A percentile compares a stretch with the other conserved stretches of the same genome.
Conservation (phyloP, 495 filamentous ascomycete species). For the Aspergillus wentii region DNA sequence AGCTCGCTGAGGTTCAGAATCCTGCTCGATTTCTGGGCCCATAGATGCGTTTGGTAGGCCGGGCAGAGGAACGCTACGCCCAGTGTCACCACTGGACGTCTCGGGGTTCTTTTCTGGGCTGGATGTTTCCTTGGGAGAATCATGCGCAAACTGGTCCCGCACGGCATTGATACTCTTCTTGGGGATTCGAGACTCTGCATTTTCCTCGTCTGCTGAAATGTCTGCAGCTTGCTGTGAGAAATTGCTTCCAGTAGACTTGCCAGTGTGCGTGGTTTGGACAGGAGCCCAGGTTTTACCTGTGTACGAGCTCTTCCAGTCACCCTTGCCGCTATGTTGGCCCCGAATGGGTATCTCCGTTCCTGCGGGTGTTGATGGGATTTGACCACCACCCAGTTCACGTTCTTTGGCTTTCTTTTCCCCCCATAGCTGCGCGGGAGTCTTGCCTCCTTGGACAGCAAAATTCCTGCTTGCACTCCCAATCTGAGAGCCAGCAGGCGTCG, state of each 20-base stretch:
- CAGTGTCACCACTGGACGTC: slow-evolving; percentile 56
- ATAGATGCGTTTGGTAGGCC: slow-evolving; percentile 59
- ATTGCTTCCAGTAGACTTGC: slow-evolving; percentile 54
- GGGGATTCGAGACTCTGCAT: slow-evolving; percentile 45
- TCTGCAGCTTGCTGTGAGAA: slow-evolving; percentile 55
- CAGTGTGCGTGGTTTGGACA: slow-evolving; percentile 66
- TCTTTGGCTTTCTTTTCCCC: slow-evolving; percentile 91
- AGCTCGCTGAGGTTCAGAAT: slow-evolving; percentile 39
- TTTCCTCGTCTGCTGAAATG: slow-evolving; percentile 43
- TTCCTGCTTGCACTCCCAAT: slow-evolving; percentile 81
- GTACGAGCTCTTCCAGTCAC: slow-evolving; percentile 86
- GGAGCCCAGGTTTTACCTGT: slow-evolving; percentile 83
- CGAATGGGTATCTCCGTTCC: slow-evolving; percentile 48
- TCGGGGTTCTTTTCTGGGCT: slow-evolving; percentile 31
- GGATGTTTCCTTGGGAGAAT: slow-evolving; percentile 60
- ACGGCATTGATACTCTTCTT: slow-evolving; percentile 62
- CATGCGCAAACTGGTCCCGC: slow-evolving; percentile 71
- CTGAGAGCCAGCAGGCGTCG: slow-evolving; percentile 46
- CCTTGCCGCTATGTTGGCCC: slow-evolving; percentile 63
- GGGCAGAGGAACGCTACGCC: slow-evolving; percentile 63
- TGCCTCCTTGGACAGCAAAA: slow-evolving; percentile 91
- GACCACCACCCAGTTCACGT: slow-evolving; percentile 46
- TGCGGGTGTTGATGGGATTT: slow-evolving; percentile 22
- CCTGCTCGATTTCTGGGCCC: slow-evolving; percentile 43
- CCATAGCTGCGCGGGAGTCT: slow-evolving; percentile 96